Conservation (phyloP, 2,329 filamentous ascomycete species). For the Exserohilum rostratum region DNA sequence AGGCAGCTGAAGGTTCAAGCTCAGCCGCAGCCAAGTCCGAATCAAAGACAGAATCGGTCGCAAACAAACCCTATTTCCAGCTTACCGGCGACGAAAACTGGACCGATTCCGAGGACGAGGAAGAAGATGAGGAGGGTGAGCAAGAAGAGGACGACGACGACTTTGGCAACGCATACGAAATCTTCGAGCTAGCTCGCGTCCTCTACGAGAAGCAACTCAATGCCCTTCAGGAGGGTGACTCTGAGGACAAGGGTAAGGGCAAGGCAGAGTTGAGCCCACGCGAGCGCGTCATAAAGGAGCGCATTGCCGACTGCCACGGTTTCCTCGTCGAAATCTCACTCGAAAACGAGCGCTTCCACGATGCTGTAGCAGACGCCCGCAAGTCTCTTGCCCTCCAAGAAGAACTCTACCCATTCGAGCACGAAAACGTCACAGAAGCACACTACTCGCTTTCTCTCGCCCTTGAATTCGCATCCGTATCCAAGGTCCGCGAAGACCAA, state of each 20-base stretch:
- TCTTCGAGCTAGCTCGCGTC: constrained; percentile 67
- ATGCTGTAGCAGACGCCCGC: constrained; percentile 84
- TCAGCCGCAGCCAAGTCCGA: constrained; percentile 43
- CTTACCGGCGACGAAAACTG: constrained; percentile 95
- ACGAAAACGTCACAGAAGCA: constrained; percentile 86
- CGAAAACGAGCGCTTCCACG: constrained; percentile 89
- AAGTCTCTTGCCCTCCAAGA: constrained; percentile 79
- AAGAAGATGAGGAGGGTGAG: constrained; percentile 63
- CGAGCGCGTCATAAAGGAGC: constrained; percentile 65
- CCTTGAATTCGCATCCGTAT: constrained; percentile 88
- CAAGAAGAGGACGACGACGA: constrained; percentile 64
- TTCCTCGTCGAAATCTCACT: constrained; percentile 95
- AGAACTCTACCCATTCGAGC: constrained; percentile 78
- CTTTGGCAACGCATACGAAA: constrained; percentile 68
- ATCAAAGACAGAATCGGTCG: constrained; percentile 53
- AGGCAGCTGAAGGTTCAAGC: constrained; percentile 45
- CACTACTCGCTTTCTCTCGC: constrained; percentile 97
- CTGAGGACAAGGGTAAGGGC: constrained; percentile 52
- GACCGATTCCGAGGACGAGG: constrained; percentile 73
- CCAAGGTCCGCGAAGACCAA: constrained; percentile 62
- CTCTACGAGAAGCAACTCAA: constrained; percentile 64
- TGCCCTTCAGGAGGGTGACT: constrained; percentile 36
- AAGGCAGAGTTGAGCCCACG: constrained; percentile 52
- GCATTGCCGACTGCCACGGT: constrained; percentile 90
- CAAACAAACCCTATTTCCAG: constrained; percentile 82